These are phyloP conservation scores for Saccharomyces hybrid DNA, from an alignment of 1,139 yeast genomes.

Conservation along the genomic window DNA sequence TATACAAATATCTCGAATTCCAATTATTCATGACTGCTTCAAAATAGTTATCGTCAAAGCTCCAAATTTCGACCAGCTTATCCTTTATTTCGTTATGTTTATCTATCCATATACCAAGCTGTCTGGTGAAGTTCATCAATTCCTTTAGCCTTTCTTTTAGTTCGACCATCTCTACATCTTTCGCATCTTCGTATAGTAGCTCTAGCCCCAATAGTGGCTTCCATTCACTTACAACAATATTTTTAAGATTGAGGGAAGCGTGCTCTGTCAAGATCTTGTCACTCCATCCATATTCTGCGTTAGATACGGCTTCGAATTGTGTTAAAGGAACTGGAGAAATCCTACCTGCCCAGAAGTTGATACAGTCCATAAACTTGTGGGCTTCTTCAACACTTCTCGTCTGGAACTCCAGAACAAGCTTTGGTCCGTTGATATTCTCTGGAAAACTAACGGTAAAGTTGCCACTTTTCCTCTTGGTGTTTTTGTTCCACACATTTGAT, in stretches of 20 bases:
- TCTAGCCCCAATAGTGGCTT: slow-evolving; percentile 35
- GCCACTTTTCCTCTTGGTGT: slow-evolving; percentile 25
- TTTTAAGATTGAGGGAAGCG: background rate
- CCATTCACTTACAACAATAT: slow-evolving; percentile 33
- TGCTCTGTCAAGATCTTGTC: slow-evolving; percentile 14
- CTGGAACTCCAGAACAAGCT: slow-evolving; percentile 20
- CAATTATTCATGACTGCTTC: slow-evolving; percentile 35
- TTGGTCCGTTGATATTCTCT: slow-evolving; percentile 28
- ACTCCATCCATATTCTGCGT: slow-evolving; percentile 81
- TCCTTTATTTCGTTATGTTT: slow-evolving; percentile 34
- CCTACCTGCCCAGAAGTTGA: slow-evolving; percentile 89
- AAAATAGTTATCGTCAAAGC: slow-evolving; percentile 16
- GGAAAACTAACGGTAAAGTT: slow-evolving; percentile 33
- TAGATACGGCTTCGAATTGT: slow-evolving; percentile 51
- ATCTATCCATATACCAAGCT: slow-evolving; percentile 28
- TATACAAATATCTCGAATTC: slow-evolving; percentile 34
- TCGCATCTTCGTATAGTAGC: slow-evolving; percentile 22
- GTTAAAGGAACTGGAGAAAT: slow-evolving; percentile 65
- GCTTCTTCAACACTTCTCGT: slow-evolving; percentile 68
- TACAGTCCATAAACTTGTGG: slow-evolving; percentile 60
- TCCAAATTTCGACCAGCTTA: slow-evolving; percentile 35
- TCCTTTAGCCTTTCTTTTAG: slow-evolving; percentile 21
- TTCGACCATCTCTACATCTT: slow-evolving; percentile 17
- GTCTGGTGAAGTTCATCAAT: slow-evolving; percentile 30
- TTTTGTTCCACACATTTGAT: slow-evolving; percentile 1